Conservation (phyloP, 768 basidiomycete species). For the Saitozyma sp. region DNA sequence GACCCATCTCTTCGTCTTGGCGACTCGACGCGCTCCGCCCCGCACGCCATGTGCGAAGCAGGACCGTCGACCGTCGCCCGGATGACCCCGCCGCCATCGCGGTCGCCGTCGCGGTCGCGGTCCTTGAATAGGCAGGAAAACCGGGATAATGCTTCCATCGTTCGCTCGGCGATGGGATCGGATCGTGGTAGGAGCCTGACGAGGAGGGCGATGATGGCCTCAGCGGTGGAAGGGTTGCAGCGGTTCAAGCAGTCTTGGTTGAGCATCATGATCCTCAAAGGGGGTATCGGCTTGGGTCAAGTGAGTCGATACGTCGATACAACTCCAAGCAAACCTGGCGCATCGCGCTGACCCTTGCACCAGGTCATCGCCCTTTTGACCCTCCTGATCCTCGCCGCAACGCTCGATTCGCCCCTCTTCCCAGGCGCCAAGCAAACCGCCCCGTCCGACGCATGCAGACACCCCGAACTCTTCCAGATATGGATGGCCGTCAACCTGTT, state of each 20-base stretch:
- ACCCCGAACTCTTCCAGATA: constrained; percentile 29
- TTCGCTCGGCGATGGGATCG: no score
- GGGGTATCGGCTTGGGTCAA: constrained; percentile 36
- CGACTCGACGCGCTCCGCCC: no score
- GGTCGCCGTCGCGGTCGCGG: no score
- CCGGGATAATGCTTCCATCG: no score
- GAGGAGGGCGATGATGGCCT: constrained; percentile 14
- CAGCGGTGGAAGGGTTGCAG: constrained; percentile 29
- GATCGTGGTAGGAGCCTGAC: no score
- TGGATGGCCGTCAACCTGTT: constrained; percentile 40
- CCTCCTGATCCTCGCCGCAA: constrained; percentile 31
- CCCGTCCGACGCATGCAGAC: constrained; percentile 28
- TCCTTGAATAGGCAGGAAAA: no score
- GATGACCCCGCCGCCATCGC: no score
- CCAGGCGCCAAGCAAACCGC: constrained; percentile 17
- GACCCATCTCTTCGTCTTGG: no score
- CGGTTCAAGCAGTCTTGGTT: constrained; percentile 39
- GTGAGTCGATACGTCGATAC: constrained; percentile 18
- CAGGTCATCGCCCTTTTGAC: constrained; percentile 31
- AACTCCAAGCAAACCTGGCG: not conserved
- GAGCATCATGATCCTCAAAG: constrained; percentile 38
- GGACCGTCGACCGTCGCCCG: no score
- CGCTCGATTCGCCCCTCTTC: constrained; percentile 24
- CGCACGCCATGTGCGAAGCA: no score
- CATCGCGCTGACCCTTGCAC: not conserved